Base-by-base conservation (phyloP, 2,329 filamentous ascomycete species). In the Lomentospora prolificans region DNA sequence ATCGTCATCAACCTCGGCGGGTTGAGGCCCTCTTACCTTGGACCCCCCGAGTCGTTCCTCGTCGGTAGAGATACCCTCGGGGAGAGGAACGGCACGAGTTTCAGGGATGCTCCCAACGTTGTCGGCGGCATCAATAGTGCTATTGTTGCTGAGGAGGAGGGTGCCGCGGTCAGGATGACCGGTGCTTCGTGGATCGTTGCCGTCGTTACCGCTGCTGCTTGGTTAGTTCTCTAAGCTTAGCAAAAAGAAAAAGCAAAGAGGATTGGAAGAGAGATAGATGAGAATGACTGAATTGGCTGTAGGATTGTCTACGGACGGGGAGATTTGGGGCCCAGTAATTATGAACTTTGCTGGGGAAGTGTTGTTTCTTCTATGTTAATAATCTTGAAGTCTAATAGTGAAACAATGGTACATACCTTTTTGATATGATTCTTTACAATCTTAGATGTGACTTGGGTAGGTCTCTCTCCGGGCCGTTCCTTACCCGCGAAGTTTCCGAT, bases 1-100 rank as follows among this genome's bases (percentile, higher is more conserved):
- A 66, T 82, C 36, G 70, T 83, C 1, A 60, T 83, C 6, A 71
- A 83, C 60, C 61, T 82, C 24, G 80, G 80, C 1, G 80, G 79
- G 4, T 72, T 81, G 2, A 66, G 77, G 55, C 65, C 71, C 14
- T 80, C 75, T 51, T 82, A 80, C 60, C 66, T 83, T 2, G 80
- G 80, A 0, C 79, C 80, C 3, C 79, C 78, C 0, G 78, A 81
- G 71, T 81, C 76, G 53, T 78, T 77, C 58, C 61, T 75, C 9
- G 64, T 74, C 1, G 73, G 74, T 0, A 64, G 70, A 22, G 73
- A 76, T 55, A 54, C 62, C 57, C 52, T 65, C 41, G 73, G 72
- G 6, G 57, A 51, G 14, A 70, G 70, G 56, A 66, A 69, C 25
- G 67, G 68, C 57, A 71, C 67, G 6, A 72, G 67, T 46, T 75